Evolutionary conservation across 2,329 filamentous ascomycete species (phyloP), one percentile per base, ranked within the genome.

Genomic region (Colletotrichum viniferum): DNA sequence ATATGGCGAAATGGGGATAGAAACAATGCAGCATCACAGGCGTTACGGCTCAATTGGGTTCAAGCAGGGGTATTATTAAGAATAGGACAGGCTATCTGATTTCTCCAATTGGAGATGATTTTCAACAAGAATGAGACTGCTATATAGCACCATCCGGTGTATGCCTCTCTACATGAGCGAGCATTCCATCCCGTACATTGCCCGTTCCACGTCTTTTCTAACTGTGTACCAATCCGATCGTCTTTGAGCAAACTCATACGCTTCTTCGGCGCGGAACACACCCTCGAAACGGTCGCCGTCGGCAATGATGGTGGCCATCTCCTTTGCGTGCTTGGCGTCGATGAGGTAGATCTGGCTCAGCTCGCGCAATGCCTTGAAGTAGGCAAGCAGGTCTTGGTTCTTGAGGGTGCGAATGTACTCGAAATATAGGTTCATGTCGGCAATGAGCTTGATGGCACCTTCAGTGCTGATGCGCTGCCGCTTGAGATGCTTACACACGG

Each of bases 111-210:
- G 32, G 34, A 34, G 43, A 43, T 10, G n/a, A 48, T 68, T 43
- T 76, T 34, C 21, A 43, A 18, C 69, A 58, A 62, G 34, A 61
- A 64, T 62, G 48, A 69, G 30, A 56, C 34, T 30, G 24, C 21
- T 52, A 34, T 18, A 26, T 21, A 38, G 21, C 58, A 7, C 30
- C 7, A 10, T 24, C 12, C 10, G 36, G 36, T 21, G n/a, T 52
- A n/a, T 28, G 12, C 3, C 56, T 32, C 56, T 68, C 56, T 68
- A 98, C 96, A 98, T 98, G 58, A 97, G 82, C 61, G 83, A 83
- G 84, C 97, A 99, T 76, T 97, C 96, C 83, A 98, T 91, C 6
- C 97, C 97, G 85, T 98, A 98, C 96, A 99, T 98, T 77, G 96
- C 96, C 85, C 94, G 94, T 88, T 99, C 97, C 7, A 99, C 97